These are phyloP conservation scores for Xylariaceae sp. DNA, from an alignment of 2,329 filamentous ascomycete species.

Conservation along the genomic window DNA sequence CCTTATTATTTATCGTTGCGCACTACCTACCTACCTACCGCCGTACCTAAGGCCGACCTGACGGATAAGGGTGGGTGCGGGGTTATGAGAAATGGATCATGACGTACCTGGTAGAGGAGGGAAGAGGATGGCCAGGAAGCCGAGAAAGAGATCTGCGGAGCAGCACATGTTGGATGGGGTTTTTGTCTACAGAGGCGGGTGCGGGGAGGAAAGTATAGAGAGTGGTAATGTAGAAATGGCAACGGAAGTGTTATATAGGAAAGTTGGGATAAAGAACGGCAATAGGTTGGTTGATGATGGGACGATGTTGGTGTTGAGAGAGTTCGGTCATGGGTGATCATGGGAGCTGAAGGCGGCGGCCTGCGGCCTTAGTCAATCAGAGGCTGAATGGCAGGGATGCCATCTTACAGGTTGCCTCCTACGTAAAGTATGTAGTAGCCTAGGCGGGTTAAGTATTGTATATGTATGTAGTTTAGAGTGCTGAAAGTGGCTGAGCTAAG, in stretches of 20 bases:
- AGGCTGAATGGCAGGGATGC: neutral
- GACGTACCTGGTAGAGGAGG: conserved; percentile 65
- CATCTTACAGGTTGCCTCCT: too few species aligned
- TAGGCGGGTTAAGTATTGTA: too few species aligned
- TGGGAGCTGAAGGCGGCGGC: neutral
- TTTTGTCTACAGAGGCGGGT: neutral
- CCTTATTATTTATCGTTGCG: neutral
- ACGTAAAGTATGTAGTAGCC: too few species aligned
- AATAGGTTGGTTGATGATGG: neutral
- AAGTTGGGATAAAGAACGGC: neutral
- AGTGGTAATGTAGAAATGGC: too few species aligned
- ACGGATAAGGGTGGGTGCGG: conserved; percentile 13
- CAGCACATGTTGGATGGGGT: conserved; percentile 55
- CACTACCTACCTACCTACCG: conserved; percentile 5
- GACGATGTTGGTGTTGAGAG: neutral
- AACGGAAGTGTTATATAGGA: neutral
- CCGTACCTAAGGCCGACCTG: too few species aligned
- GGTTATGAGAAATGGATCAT: conserved; percentile 15
- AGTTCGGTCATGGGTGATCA: neutral
- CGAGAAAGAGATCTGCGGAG: conserved; percentile 64
- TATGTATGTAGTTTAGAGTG: too few species aligned
- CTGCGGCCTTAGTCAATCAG: neutral
- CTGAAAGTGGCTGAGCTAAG: neutral
- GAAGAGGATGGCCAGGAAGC: conserved; percentile 65
- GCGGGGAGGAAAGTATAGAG: too few species aligned